phyloP scores from a whole-genome alignment of 768 basidiomycete genomes.

The Agaricus sinodeliciosus region DNA sequence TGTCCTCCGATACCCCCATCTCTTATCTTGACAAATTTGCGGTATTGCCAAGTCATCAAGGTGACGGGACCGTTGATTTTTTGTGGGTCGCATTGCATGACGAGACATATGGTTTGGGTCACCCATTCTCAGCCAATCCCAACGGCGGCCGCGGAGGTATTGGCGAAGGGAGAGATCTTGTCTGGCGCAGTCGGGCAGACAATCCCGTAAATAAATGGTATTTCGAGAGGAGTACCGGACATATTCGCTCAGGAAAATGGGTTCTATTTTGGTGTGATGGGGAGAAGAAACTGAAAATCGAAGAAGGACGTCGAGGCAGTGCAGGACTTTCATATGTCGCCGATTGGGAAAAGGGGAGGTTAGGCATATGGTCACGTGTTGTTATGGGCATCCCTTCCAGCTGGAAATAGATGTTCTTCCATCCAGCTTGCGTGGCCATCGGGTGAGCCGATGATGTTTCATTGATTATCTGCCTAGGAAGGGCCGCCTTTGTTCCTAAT shows the following conservation, averaged over 20 bases:
- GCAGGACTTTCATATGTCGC: conserved; percentile 68
- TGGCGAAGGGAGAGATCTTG: conserved; percentile 88
- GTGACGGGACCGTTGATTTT: conserved; percentile 98
- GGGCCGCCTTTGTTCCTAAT: neutral
- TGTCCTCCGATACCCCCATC: conserved; percentile 37
- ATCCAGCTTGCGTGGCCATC: neutral
- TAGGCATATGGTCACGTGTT: conserved; percentile 62
- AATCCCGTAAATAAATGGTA: conserved; percentile 99
- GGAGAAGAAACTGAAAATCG: conserved; percentile 73
- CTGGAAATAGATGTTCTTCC: conserved; percentile 45
- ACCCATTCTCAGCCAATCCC: conserved; percentile 90
- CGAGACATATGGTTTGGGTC: conserved; percentile 94
- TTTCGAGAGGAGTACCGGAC: conserved; percentile 91
- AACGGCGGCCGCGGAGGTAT: conserved; percentile 88
- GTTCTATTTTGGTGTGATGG: conserved; percentile 98
- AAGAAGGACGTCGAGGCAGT: conserved; percentile 57
- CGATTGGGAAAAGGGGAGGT: conserved; percentile 68
- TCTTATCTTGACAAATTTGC: conserved; percentile 99
- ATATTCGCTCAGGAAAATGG: conserved; percentile 81
- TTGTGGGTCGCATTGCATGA: conserved; percentile 98
- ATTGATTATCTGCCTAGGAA: neutral
- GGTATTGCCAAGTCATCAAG: conserved; percentile 89
- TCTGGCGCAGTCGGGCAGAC: conserved; percentile 89
- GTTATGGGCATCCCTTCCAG: conserved; percentile 69
- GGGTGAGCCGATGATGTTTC: neutral